These are phyloP conservation scores for Hepatocystis sp. DNA, from an alignment of 169 alveolate species.

Conservation along the genomic window DNA sequence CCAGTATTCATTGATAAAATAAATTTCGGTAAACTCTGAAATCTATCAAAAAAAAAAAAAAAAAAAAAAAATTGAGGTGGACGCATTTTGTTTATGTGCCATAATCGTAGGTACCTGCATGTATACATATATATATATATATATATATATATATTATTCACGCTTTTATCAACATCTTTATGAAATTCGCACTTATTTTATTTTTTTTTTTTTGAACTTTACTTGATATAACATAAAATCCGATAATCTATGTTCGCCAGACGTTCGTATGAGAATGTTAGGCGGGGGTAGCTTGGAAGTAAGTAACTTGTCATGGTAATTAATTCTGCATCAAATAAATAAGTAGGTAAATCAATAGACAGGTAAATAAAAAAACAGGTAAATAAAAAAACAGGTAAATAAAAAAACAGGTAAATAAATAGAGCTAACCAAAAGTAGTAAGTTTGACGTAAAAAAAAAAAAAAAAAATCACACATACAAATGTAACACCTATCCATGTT, in stretches of 20 bases:
- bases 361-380: background rate
- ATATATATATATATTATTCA: constrained; percentile 11
- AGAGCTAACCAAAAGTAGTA: no score
- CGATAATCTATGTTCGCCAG: constrained; percentile 92
- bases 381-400: background rate
- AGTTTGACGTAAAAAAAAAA: no score
- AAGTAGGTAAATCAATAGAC: background rate
- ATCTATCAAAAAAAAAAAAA: constrained; percentile 64
- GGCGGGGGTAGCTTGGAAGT: constrained; percentile 87
- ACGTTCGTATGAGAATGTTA: constrained; percentile 89
- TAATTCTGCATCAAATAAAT: background rate
- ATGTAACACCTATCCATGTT: no score
- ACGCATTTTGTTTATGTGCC: background rate
- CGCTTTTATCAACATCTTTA: background rate
- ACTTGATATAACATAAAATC: constrained; percentile 92
- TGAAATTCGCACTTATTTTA: background rate
- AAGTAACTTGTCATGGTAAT: constrained; percentile 78
- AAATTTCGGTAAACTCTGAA: constrained; percentile 85
- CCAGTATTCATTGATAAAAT: constrained; percentile 83
- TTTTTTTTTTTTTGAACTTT: constrained; percentile 12
- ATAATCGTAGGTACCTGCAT: background rate
- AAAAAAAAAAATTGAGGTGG: background rate
- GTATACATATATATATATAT: background rate
- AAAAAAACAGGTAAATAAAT: constrained; percentile 11
- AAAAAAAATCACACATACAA: no score